Evolutionary conservation across 495 filamentous ascomycete genomes (phyloP).

Genomic region (Pseudomonodictys pantanalensis): DNA sequence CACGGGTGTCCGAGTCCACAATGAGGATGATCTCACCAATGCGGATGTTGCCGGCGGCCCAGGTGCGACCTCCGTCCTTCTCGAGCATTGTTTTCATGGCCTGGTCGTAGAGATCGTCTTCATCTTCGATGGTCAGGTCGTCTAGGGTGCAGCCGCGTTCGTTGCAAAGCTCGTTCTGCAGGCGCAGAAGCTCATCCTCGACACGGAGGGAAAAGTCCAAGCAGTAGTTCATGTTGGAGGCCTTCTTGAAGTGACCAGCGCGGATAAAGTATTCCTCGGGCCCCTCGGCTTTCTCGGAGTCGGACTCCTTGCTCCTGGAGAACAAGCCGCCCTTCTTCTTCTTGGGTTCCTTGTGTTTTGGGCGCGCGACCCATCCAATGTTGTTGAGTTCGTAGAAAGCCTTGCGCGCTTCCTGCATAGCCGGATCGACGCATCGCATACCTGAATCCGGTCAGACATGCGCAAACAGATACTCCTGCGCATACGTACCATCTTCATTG

Average conservation of each 20-base stretch:
- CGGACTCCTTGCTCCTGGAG: conserved; percentile 10
- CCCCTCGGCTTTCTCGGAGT: conserved; percentile 33
- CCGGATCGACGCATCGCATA: conserved; percentile 42
- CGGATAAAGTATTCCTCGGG: conserved; percentile 54
- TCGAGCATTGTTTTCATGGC: conserved; percentile 25
- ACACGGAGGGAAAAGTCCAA: conserved; percentile 72
- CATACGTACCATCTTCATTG: conserved; percentile 43
- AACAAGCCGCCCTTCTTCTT: conserved; percentile 40
- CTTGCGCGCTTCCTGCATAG: conserved; percentile 63
- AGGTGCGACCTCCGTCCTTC: conserved; percentile 61
- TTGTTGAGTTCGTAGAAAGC: conserved; percentile 64
- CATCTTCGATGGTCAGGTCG: conserved; percentile 68
- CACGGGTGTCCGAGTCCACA: conserved; percentile 36
- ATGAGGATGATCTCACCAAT: conserved; percentile 35
- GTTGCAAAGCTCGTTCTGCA: conserved; percentile 48
- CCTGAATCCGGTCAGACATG: not conserved
- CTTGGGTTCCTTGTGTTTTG: conserved; percentile 51
- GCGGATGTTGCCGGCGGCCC: conserved; percentile 73
- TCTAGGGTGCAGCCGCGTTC: conserved; percentile 63
- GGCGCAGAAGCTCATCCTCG: conserved; percentile 59
- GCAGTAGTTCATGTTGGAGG: conserved; percentile 82
- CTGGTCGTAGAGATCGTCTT: conserved; percentile 40
- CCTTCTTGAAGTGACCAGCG: conserved; percentile 62
- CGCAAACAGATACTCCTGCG: not conserved
- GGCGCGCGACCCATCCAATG: conserved; percentile 78